A percentile compares a stretch with the other conserved stretches of the same genome.
phyloP scores from a whole-genome alignment of 805 yeast genomes.

The Metschnikowia lunata region DNA sequence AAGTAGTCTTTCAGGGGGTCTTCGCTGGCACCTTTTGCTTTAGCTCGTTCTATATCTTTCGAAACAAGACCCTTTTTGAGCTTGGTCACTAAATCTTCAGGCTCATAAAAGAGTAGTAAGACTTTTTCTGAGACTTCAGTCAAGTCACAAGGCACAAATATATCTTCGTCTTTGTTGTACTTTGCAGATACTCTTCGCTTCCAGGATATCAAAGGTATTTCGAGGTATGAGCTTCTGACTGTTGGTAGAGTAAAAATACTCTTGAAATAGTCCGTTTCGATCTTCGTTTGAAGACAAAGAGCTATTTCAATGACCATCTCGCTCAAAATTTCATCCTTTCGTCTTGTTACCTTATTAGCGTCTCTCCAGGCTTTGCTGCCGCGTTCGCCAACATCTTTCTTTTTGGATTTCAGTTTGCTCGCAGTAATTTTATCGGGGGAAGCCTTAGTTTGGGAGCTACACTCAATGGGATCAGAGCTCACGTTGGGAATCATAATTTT shows the following conservation, averaged over 20 bases:
- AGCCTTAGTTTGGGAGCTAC: conserved; percentile 8
- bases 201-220: conserved; percentile 49
- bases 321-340: conserved; percentile 46
- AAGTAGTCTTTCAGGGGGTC: conserved; percentile 22
- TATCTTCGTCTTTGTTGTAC: conserved; percentile 46
- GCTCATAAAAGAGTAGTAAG: conserved; percentile 42
- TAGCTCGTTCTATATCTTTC: conserved; percentile 8
- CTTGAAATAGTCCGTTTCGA: conserved; percentile 23
- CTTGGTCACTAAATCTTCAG: conserved; percentile 38
- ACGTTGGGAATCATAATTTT: background rate
- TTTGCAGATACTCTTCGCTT: conserved; percentile 44
- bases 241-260: conserved; percentile 19
- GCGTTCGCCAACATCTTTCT: conserved; percentile 1
- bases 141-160: conserved; percentile 50
- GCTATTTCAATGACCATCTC: conserved; percentile 50
- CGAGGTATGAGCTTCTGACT: conserved; percentile 20
- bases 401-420: background rate
- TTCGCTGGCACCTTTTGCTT: conserved; percentile 7
- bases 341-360: conserved; percentile 34
- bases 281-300: conserved; percentile 13
- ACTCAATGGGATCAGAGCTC: conserved; percentile 7
- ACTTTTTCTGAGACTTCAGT: conserved; percentile 41
- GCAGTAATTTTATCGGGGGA: conserved; percentile 7
- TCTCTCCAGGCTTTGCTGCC: conserved; percentile 28
- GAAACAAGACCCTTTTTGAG: conserved; percentile 10